phyloP scores from a whole-genome alignment of 257 asterid species.

The Solanum chaucha region DNA sequence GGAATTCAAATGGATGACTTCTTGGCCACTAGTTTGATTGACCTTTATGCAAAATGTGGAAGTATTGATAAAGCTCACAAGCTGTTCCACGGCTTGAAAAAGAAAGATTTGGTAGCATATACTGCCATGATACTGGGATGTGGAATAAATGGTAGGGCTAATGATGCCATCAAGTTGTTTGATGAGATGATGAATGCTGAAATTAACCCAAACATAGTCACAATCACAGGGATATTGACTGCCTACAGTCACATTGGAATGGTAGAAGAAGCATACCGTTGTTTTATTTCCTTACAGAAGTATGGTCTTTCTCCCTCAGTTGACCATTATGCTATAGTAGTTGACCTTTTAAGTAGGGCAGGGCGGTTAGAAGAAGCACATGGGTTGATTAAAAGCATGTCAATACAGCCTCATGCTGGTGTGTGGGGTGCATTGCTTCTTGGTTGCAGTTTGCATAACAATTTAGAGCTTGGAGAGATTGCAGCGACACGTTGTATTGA shows the following conservation, averaged over 20 bases:
- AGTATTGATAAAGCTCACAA: conserved; percentile 58
- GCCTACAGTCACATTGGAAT: conserved; percentile 64
- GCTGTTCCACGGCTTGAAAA: conserved; percentile 34
- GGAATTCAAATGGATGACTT: conserved; percentile 80
- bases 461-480: conserved; percentile 65
- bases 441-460: conserved; percentile 76
- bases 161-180: conserved; percentile 53
- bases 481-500: conserved; percentile 61
- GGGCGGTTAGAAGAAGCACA: conserved; percentile 66
- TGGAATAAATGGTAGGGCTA: conserved; percentile 68
- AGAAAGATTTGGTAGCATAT: conserved; percentile 62
- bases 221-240: conserved; percentile 57
- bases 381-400: conserved; percentile 62
- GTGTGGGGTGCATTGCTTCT: conserved; percentile 95
- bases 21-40: conserved; percentile 65
- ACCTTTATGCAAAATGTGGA: conserved; percentile 74
- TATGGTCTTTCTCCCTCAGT: conserved; percentile 56
- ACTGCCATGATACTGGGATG: conserved; percentile 86
- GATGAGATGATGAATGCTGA: conserved; percentile 47
- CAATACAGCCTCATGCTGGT: conserved; percentile 61
- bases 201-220: conserved; percentile 52
- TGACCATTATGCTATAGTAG: conserved; percentile 79
- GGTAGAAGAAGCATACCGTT: conserved; percentile 71
- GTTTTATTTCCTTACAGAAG: conserved; percentile 48
- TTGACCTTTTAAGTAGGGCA: conserved; percentile 72